Conservation (phyloP, 164 flowering plant genomes). For the Magnolia officinalis region DNA sequence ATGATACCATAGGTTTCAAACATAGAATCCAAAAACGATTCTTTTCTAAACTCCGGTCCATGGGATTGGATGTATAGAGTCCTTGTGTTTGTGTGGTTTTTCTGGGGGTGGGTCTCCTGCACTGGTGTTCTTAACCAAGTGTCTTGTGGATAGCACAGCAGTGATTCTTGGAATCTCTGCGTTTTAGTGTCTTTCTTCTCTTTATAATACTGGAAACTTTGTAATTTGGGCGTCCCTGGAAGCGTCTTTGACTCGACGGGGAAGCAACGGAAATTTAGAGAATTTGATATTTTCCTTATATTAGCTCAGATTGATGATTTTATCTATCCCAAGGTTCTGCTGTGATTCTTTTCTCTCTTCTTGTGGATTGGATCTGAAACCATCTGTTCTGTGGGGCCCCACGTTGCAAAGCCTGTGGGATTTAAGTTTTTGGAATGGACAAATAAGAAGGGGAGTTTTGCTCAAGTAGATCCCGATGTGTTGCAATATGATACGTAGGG, state of each 20-base stretch:
- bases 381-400: too few species aligned
- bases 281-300: background rate
- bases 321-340: background rate
- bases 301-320: background rate
- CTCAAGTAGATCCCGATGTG: too few species aligned
- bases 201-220: too few species aligned
- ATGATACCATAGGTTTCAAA: slow-evolving; percentile 14
- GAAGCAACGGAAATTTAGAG: background rate
- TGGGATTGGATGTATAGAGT: slow-evolving; percentile 1
- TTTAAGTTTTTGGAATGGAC: too few species aligned
- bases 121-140: background rate
- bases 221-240: background rate
- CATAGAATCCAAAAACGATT: slow-evolving; percentile 21
- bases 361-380: too few species aligned
- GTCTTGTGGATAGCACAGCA: background rate
- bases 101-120: background rate
- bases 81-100: background rate
- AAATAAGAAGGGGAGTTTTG: too few species aligned
- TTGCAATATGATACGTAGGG: too few species aligned
- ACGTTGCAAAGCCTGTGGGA: too few species aligned
- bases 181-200: background rate
- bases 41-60: slow-evolving; percentile 10
- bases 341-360: background rate
- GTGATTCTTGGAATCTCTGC: background rate
- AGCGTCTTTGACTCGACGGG: background rate